Percentiles rank a stretch among this genome's conserved stretches.
Evolutionary conservation across 2,329 filamentous ascomycete species (phyloP).

Genomic region (Venturia nashicola): DNA sequence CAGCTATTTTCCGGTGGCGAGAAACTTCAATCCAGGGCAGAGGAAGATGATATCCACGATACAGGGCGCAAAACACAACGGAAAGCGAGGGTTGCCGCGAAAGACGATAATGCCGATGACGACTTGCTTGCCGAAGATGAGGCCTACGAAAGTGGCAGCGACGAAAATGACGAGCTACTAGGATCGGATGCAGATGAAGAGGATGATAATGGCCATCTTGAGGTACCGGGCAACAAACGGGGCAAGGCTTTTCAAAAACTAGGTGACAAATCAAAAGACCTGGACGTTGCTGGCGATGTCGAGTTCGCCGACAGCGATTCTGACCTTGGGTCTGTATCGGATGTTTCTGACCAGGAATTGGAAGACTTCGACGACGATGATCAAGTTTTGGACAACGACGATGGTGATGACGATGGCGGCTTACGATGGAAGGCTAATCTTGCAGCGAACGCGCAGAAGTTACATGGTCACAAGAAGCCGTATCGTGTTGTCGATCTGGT

Average conservation of each 20-base stretch:
- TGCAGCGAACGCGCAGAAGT: constrained; percentile 55
- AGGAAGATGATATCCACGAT: constrained; percentile 40
- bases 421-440: constrained; percentile 85
- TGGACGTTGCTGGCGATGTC: constrained; percentile 52
- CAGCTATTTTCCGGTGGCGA: constrained; percentile 74
- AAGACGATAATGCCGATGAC: constrained; percentile 27
- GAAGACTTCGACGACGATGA: constrained; percentile 37
- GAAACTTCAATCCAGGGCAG: constrained; percentile 41
- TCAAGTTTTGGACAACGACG: constrained; percentile 40
- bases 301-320: constrained; percentile 96
- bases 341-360: constrained; percentile 42
- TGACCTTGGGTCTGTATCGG: constrained; percentile 79
- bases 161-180: constrained; percentile 38
- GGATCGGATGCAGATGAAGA: constrained; percentile 37
- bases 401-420: constrained; percentile 53
- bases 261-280: constrained; percentile 16
- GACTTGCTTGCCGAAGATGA: constrained; percentile 38
- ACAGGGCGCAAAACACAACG: constrained; percentile 42
- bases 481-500: constrained; percentile 76
- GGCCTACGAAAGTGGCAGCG: constrained; percentile 33
- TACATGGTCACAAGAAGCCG: constrained; percentile 57
- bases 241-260: constrained; percentile 1
- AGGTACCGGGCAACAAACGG: constrained; percentile 34
- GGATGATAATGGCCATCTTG: constrained; percentile 39
- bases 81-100: constrained; percentile 34